These are phyloP conservation scores for Epichloe amarillans DNA, from an alignment of 2,329 filamentous ascomycete genomes.

Conservation along the genomic window DNA sequence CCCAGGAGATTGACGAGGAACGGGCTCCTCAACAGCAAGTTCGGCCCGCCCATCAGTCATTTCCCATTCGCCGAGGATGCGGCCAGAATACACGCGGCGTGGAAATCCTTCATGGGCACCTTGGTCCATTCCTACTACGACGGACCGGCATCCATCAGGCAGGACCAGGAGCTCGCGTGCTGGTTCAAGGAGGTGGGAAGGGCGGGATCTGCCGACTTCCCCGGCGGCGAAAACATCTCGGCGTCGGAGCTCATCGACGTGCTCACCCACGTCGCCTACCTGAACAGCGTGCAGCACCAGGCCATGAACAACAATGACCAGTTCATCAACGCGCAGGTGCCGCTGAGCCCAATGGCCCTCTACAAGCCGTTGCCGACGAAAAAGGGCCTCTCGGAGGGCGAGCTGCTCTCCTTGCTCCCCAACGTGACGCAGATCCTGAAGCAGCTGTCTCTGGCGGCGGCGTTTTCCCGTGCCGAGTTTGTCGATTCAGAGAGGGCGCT, in stretches of 20 bases:
- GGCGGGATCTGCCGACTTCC: conserved; percentile 28
- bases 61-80: conserved; percentile 34
- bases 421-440: conserved; percentile 17
- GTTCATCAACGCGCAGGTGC: conserved; percentile 22
- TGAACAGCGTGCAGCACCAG: conserved; percentile 23
- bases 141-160: conserved; percentile 15
- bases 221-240: conserved; percentile 11
- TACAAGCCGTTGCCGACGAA: conserved; percentile 23
- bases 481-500: conserved; percentile 23
- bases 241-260: conserved; percentile 22
- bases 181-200: conserved; percentile 29
- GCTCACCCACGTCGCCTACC: conserved; percentile 23
- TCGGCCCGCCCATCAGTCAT: conserved; percentile 22
- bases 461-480: conserved; percentile 28
- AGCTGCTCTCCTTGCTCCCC: conserved; percentile 24
- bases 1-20: conserved; percentile 21
- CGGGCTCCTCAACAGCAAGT: conserved; percentile 24
- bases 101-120: conserved; percentile 23
- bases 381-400: conserved; percentile 22
- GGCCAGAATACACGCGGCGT: conserved; percentile 20
- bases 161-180: conserved; percentile 28
- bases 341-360: conserved; percentile 29
- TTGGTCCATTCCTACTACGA: conserved; percentile 33
- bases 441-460: conserved; percentile 23
- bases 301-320: conserved; percentile 29